phyloP scores from a whole-genome alignment of 768 basidiomycete species.

The Termitomyces heimii region DNA sequence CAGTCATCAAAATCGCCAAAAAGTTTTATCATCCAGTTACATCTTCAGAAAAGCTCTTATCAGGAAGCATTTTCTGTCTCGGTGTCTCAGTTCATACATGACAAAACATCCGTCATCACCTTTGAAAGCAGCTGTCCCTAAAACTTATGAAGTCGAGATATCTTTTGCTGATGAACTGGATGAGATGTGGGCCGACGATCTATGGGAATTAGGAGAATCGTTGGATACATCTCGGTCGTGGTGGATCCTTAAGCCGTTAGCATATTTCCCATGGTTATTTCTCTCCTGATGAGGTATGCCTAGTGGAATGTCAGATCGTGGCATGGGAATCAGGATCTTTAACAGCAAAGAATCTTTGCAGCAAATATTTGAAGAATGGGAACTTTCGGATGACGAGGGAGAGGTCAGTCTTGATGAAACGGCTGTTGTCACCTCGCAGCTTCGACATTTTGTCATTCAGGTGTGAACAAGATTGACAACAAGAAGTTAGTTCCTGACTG shows the following conservation, averaged over 20 bases:
- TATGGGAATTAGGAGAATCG: conserved; percentile 74
- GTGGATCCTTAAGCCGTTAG: conserved; percentile 93
- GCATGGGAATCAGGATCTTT: conserved; percentile 92
- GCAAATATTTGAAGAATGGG: conserved; percentile 78
- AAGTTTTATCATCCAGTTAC: conserved; percentile 73
- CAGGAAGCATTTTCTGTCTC: conserved; percentile 87
- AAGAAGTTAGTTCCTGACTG: neutral
- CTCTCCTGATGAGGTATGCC: neutral
- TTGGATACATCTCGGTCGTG: conserved; percentile 54
- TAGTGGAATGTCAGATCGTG: conserved; percentile 90
- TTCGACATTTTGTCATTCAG: conserved; percentile 96
- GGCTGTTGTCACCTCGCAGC: conserved; percentile 73
- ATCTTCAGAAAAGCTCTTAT: conserved; percentile 91
- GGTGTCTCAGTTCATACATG: conserved; percentile 63
- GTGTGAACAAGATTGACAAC: conserved; percentile 31
- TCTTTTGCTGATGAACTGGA: conserved; percentile 92
- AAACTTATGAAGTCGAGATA: conserved; percentile 81
- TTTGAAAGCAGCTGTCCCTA: conserved; percentile 54
- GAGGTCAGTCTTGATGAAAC: conserved; percentile 36
- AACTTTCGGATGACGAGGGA: conserved; percentile 46
- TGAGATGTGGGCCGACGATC: conserved; percentile 88
- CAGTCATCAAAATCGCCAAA: conserved; percentile 42
- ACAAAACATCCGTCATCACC: conserved; percentile 61
- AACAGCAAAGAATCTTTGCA: conserved; percentile 67
- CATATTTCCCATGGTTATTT: conserved; percentile 1